These are phyloP conservation scores for Acidiella bohemica DNA, from an alignment of 495 filamentous ascomycete genomes.

Conservation along the genomic window DNA sequence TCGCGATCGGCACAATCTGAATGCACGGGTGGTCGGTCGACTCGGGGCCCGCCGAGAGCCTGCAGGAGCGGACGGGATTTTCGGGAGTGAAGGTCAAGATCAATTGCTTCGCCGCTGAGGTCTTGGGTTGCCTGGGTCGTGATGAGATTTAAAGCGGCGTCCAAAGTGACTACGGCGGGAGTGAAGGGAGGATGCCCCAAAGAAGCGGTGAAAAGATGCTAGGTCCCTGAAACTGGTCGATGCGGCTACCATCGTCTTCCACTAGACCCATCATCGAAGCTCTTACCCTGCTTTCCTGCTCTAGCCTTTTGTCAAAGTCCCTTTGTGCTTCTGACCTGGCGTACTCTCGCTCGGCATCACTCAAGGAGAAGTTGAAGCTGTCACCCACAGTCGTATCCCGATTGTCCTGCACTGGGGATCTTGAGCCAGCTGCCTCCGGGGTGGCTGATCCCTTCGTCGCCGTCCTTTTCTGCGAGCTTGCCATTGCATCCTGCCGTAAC, in stretches of 20 bases:
- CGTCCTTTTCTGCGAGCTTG: not conserved
- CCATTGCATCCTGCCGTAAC: constrained; percentile 10
- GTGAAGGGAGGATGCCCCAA: too few relatives aligned
- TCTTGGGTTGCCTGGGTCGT: too few relatives aligned
- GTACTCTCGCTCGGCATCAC: constrained; percentile 29
- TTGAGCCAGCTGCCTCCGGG: constrained; percentile 1
- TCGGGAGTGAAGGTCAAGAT: too few relatives aligned
- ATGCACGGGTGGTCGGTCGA: too few relatives aligned
- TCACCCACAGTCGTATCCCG: constrained; percentile 18
- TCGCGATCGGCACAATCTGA: too few relatives aligned
- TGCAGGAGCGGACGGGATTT: too few relatives aligned
- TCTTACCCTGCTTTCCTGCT: constrained; percentile 29
- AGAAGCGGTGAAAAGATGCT: too few relatives aligned
- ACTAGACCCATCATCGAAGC: constrained; percentile 13
- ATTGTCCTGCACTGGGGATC: not conserved
- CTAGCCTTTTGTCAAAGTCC: constrained; percentile 39
- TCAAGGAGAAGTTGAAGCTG: constrained; percentile 32
- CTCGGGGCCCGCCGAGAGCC: too few relatives aligned
- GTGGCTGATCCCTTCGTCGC: not conserved
- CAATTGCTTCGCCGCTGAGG: too few relatives aligned
- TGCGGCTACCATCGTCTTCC: constrained; percentile 3
- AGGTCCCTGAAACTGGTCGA: too few relatives aligned
- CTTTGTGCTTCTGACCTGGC: constrained; percentile 39
- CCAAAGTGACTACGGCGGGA: too few relatives aligned
- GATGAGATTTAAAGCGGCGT: too few relatives aligned